Evolutionary conservation across 441 rosid genomes (phyloP), one percentile per base, ranked within the genome.

Genomic region (Macaranga tanarius): DNA sequence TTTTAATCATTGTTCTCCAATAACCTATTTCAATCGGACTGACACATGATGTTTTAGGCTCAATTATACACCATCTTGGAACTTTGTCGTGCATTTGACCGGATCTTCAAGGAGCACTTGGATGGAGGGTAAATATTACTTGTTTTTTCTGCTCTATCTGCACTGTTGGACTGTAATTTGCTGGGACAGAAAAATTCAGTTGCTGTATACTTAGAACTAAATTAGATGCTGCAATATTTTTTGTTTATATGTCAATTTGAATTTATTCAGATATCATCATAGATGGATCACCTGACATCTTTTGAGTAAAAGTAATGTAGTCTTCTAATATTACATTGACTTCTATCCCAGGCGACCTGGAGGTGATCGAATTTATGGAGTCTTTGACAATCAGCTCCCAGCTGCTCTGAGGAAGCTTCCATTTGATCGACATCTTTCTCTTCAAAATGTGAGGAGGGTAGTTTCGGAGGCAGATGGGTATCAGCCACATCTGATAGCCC

Each of bases 401-500:
- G 93, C 95, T 82, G 98, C 98, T 31, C 69, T 93, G 73, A 88
- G 87, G 76, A 93, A 93, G 86, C 97, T 93, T 74, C 98, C 97
- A 57, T 89, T 93, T 75, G 98, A 91, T 75, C 88, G 98, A 0
- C 98, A 93, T 79, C 91, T 93, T 67, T 89, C 98, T 64, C 79
- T 88, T 62, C 95, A 92, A 70, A 91, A 92, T 67, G 93, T 92
- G 10, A 90, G 77, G 83, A 89, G 81, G 78, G 88, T 92, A n/a
- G 95, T 92, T 19, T 92, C 96, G 1, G 93, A 92, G 84, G 95
- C 96, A 69, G 98, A 92, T 81, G 98, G 98, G 45, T 92, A 92
- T 74, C 98, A 92, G 76, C 98, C 98, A 38, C 98, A 92, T 85
- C 81, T 92, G 80, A 89, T 92, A 62, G 98, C 98, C 6, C 98